phyloP scores from a whole-genome alignment of 805 yeast species.

The Candida oleophila region DNA sequence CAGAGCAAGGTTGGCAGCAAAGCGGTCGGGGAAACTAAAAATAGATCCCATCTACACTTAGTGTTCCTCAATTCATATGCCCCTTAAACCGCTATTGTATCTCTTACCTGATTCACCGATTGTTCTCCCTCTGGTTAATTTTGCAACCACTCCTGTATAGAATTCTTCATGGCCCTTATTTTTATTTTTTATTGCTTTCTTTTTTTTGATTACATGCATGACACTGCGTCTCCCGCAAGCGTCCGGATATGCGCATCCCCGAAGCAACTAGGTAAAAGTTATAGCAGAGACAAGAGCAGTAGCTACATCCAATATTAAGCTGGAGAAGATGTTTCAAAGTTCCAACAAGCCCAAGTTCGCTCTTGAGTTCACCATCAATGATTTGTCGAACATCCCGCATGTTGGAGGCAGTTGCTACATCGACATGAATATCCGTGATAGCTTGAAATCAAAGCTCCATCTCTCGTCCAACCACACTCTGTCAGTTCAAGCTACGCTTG shows the following conservation, averaged over 20 bases:
- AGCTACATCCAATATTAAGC: too few species aligned
- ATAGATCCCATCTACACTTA: too few species aligned
- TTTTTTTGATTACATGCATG: background rate
- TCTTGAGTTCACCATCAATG: constrained; percentile 57
- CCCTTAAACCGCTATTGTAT: too few species aligned
- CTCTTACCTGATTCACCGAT: too few species aligned
- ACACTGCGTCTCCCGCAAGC: background rate
- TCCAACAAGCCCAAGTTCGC: constrained; percentile 59
- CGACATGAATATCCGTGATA: constrained; percentile 60
- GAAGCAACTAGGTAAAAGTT: too few species aligned
- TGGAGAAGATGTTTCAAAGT: constrained; percentile 12
- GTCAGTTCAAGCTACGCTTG: background rate
- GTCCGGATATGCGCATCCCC: background rate
- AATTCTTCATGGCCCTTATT: too few species aligned
- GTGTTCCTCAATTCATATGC: too few species aligned
- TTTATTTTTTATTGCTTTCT: too few species aligned
- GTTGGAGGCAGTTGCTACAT: constrained; percentile 66
- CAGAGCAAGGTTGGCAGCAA: too few species aligned
- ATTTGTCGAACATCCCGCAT: constrained; percentile 83
- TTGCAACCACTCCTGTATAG: background rate
- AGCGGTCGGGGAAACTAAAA: too few species aligned
- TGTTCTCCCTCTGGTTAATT: too few species aligned
- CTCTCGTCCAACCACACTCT: constrained; percentile 2
- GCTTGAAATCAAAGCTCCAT: constrained; percentile 18
- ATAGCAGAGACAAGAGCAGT: too few species aligned